Percentiles rank a stretch among this genome's conserved stretches.
Conservation (phyloP, 2,329 filamentous ascomycete genomes). For the Venturia effusa region DNA sequence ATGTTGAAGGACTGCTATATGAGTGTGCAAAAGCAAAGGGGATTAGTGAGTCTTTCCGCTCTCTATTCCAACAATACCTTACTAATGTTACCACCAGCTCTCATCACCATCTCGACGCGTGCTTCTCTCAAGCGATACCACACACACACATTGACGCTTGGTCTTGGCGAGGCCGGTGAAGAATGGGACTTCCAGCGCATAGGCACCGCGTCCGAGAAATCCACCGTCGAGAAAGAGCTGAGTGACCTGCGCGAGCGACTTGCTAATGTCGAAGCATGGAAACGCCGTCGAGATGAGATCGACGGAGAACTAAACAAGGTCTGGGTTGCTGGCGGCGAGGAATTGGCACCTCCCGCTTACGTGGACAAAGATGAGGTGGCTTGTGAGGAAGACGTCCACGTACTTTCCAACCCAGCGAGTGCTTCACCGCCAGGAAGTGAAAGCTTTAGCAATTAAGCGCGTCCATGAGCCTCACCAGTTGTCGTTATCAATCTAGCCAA, state of each 20-base stretch:
- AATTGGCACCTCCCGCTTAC: slow-evolving; percentile 28
- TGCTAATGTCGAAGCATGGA: slow-evolving; percentile 74
- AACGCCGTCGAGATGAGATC: slow-evolving; percentile 65
- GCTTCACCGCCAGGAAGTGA: background rate
- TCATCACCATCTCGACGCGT: slow-evolving; percentile 92
- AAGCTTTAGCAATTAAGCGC: background rate
- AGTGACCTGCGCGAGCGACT: slow-evolving; percentile 72
- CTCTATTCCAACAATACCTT: background rate
- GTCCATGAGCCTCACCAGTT: background rate
- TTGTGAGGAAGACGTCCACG: background rate
- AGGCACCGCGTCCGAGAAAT: slow-evolving; percentile 85
- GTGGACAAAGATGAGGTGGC: slow-evolving; percentile 14
- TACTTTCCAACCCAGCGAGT: background rate
- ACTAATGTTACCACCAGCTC: slow-evolving; percentile 37
- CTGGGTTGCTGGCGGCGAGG: slow-evolving; percentile 40
- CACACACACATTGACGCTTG: slow-evolving; percentile 78
- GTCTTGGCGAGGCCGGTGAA: slow-evolving; percentile 67
- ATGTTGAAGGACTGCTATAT: slow-evolving; percentile 89
- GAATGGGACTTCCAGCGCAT: slow-evolving; percentile 92
- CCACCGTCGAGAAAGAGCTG: slow-evolving; percentile 84
- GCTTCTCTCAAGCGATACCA: slow-evolving; percentile 94
- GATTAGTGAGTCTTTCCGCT: slow-evolving; percentile 60
- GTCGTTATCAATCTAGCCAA: background rate
- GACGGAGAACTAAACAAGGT: slow-evolving; percentile 65
- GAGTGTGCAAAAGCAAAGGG: slow-evolving; percentile 86